Conservation (phyloP, 176 grass and related monocot species). For the Zoysia pacifica region DNA sequence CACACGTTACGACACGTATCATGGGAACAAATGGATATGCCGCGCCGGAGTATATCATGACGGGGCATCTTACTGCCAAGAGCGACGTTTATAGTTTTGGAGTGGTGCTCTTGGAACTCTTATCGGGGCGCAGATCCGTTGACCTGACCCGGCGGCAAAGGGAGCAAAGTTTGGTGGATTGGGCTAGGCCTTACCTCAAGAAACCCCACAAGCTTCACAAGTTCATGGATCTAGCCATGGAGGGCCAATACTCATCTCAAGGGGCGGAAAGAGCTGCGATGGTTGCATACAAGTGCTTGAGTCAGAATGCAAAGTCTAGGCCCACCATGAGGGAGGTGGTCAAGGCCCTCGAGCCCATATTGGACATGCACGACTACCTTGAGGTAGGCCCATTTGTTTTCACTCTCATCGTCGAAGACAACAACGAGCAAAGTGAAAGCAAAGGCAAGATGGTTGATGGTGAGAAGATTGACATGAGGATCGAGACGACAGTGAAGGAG, state of each 20-base stretch:
- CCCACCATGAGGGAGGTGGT: slow-evolving; percentile 77
- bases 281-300: slow-evolving; percentile 77
- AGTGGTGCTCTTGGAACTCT: slow-evolving; percentile 65
- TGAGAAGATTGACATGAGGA: slow-evolving; percentile 30
- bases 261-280: slow-evolving; percentile 48
- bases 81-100: slow-evolving; percentile 85
- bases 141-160: slow-evolving; percentile 48
- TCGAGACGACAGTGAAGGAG: slow-evolving; percentile 17
- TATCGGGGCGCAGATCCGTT: slow-evolving; percentile 45
- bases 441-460: neutral
- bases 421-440: too few species aligned
- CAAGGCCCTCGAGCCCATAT: slow-evolving; percentile 53
- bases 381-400: slow-evolving; percentile 59
- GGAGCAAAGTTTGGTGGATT: slow-evolving; percentile 77
- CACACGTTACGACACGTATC: slow-evolving; percentile 71
- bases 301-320: slow-evolving; percentile 56
- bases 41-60: slow-evolving; percentile 78
- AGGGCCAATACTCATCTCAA: slow-evolving; percentile 49
- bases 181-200: slow-evolving; percentile 54
- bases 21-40: slow-evolving; percentile 86
- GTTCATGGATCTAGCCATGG: slow-evolving; percentile 64
- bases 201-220: slow-evolving; percentile 36
- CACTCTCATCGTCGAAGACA: slow-evolving; percentile 53
- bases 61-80: slow-evolving; percentile 63
- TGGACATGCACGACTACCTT: slow-evolving; percentile 56